Evolutionary conservation across 352 stramenopile species (phyloP).

Genomic region (Phytophthora pini): DNA sequence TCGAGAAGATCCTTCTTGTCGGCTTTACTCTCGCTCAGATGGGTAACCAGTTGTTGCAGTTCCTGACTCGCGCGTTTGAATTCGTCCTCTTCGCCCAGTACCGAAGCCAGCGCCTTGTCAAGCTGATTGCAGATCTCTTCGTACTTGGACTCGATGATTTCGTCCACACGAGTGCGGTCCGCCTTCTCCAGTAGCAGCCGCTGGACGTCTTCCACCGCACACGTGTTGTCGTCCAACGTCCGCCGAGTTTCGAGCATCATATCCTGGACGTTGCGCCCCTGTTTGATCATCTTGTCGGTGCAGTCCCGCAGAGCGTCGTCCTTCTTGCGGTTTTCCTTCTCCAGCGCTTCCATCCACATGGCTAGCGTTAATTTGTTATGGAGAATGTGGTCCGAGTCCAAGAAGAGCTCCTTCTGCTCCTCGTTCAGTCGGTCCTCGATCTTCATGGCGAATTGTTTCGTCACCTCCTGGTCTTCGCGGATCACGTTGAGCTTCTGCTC

Average conservation of each 20-base stretch:
- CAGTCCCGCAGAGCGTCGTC: constrained; percentile 83
- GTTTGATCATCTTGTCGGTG: constrained; percentile 83
- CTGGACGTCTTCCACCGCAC: constrained; percentile 85
- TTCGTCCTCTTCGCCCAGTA: constrained; percentile 89
- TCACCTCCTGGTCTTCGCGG: constrained; percentile 73
- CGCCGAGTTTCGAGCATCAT: constrained; percentile 88
- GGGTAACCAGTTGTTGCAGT: constrained; percentile 82
- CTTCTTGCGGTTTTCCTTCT: constrained; percentile 74
- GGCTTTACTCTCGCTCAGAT: constrained; percentile 82
- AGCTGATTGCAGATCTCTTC: constrained; percentile 93
- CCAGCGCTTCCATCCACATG: constrained; percentile 81
- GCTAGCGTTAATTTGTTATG: constrained; percentile 78
- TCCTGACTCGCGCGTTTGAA: constrained; percentile 88
- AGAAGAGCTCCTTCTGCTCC: constrained; percentile 82
- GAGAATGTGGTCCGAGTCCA: constrained; percentile 83
- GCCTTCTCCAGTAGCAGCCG: constrained; percentile 80
- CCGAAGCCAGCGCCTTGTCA: constrained; percentile 85
- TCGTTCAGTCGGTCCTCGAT: constrained; percentile 86
- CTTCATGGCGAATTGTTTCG: constrained; percentile 84
- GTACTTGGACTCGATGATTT: constrained; percentile 92
- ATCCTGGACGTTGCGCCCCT: constrained; percentile 82
- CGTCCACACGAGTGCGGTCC: constrained; percentile 83
- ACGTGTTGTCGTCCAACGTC: constrained; percentile 87
- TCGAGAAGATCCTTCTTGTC: constrained; percentile 88
- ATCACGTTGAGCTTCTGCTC: constrained; percentile 58